Evolutionary conservation across 176 grass and related monocot genomes (phyloP).

Genomic region (Oryza nivara): DNA sequence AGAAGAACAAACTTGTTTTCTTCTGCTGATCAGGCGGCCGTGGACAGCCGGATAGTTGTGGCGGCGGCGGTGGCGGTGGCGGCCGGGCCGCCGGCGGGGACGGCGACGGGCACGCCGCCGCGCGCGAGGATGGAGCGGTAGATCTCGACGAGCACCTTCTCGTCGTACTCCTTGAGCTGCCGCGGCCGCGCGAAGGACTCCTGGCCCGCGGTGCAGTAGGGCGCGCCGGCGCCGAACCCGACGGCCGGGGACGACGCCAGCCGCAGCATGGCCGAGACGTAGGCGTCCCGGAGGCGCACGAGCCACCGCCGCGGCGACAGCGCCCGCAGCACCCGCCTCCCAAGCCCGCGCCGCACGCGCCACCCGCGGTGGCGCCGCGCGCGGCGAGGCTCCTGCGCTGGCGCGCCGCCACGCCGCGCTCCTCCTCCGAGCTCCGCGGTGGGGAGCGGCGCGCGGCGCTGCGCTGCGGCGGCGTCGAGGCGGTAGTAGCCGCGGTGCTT

Average conservation of each 20-base stretch:
- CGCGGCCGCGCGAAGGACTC: background rate
- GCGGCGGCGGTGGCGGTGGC: slow-evolving; percentile 24
- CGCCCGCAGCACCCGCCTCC: slow-evolving; percentile 28
- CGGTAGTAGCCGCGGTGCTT: slow-evolving; percentile 58
- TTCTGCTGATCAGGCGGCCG: background rate
- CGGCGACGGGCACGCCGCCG: slow-evolving; percentile 10
- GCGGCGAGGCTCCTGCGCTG: background rate
- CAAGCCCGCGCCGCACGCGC: slow-evolving; percentile 46
- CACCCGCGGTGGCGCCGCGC: slow-evolving; percentile 32
- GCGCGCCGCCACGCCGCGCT: background rate
- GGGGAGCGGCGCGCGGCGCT: slow-evolving; percentile 35
- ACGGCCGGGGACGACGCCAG: slow-evolving; percentile 50
- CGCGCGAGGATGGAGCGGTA: slow-evolving; percentile 58
- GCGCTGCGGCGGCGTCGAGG: slow-evolving; percentile 35
- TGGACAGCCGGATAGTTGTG: slow-evolving; percentile 25
- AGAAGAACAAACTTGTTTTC: background rate
- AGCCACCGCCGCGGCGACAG: slow-evolving; percentile 58
- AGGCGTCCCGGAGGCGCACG: slow-evolving; percentile 56
- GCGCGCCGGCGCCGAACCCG: slow-evolving; percentile 36
- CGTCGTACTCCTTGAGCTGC: slow-evolving; percentile 64
- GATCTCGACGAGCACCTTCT: slow-evolving; percentile 69
- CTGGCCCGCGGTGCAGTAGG: slow-evolving; percentile 16
- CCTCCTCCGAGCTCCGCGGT: slow-evolving; percentile 45
- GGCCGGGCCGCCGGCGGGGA: slow-evolving; percentile 1
- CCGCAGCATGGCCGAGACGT: slow-evolving; percentile 67